Conservation (phyloP, 345 rosid species). For the Zanthoxylum bungeanum region DNA sequence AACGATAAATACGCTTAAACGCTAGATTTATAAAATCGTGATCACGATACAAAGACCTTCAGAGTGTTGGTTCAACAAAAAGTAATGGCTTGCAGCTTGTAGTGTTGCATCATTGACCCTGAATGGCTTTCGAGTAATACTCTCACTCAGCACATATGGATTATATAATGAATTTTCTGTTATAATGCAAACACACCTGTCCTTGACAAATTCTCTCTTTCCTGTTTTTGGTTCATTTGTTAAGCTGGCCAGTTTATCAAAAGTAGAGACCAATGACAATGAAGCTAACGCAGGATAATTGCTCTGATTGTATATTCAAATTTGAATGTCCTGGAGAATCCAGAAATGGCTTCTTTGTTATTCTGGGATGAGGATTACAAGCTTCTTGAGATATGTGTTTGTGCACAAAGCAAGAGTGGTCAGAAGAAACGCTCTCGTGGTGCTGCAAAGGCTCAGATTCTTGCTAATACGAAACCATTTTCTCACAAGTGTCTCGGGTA, state of each 20-base stretch:
- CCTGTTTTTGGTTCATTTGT: too few species aligned
- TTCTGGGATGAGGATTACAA: constrained; percentile 96
- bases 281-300: neutral
- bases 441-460: constrained; percentile 90
- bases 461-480: constrained; percentile 33
- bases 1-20: too few species aligned
- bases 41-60: too few species aligned
- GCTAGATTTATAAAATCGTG: too few species aligned
- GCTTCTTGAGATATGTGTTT: constrained; percentile 80
- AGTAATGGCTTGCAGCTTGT: too few species aligned
- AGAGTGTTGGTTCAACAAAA: too few species aligned
- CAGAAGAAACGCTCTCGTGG: constrained; percentile 86
- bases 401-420: constrained; percentile 77
- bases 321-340: constrained; percentile 46
- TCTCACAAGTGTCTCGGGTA: neutral
- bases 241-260: too few species aligned
- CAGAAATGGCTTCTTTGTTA: constrained; percentile 69
- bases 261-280: neutral
- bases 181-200: neutral
- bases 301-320: neutral
- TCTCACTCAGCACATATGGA: neutral
- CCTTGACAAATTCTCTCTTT: neutral
- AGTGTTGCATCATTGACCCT: too few species aligned
- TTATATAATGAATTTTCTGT: neutral
- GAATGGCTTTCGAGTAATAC: too few species aligned